A percentile compares a stretch with the other conserved stretches of the same genome.
phyloP scores from a whole-genome alignment of 2,329 filamentous ascomycete genomes.

The Fusarium veterinarium region DNA sequence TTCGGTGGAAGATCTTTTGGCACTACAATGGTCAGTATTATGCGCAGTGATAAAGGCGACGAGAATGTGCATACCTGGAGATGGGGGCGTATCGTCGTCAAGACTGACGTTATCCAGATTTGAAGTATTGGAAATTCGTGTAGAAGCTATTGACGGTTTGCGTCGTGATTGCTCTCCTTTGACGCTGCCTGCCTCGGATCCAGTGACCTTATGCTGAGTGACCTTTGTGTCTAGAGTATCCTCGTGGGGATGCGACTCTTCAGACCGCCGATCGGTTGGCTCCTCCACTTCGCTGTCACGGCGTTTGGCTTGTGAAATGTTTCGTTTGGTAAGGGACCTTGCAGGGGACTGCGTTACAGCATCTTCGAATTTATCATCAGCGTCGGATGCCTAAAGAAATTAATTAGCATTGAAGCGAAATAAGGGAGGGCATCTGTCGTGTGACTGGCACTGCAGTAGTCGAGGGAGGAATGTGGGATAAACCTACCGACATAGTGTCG shows the following conservation, averaged over 20 bases:
- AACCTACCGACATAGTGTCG: conserved; percentile 47
- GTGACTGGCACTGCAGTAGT: conserved; percentile 26
- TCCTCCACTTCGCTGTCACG: conserved; percentile 31
- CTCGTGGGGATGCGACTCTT: conserved; percentile 20
- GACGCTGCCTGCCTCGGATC: conserved; percentile 28
- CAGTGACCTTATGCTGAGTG: conserved; percentile 29
- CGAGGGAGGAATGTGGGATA: conserved; percentile 21
- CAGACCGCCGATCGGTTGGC: conserved; percentile 20
- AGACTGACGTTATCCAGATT: conserved; percentile 74
- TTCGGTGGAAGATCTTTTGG: conserved; percentile 50
- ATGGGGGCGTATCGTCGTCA: conserved; percentile 59
- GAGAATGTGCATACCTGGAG: conserved; percentile 46
- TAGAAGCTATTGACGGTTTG: conserved; percentile 55
- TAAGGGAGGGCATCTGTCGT: conserved; percentile 30
- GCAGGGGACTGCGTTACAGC: conserved; percentile 74
- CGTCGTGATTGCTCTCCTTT: conserved; percentile 40
- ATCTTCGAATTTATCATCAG: conserved; percentile 77
- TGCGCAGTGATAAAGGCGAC: neutral
- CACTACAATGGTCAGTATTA: conserved; percentile 43
- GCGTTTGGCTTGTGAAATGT: conserved; percentile 50
- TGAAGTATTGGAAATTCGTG: conserved; percentile 59
- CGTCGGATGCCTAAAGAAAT: conserved; percentile 45
- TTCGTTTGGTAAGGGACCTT: conserved; percentile 70
- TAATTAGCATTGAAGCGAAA: conserved; percentile 28
- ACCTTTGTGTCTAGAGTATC: conserved; percentile 15